Evolutionary conservation across 108 stramenopile genomes (phyloP), one percentile per base, ranked within the genome.

Genomic region (Skeletonema tropicum): DNA sequence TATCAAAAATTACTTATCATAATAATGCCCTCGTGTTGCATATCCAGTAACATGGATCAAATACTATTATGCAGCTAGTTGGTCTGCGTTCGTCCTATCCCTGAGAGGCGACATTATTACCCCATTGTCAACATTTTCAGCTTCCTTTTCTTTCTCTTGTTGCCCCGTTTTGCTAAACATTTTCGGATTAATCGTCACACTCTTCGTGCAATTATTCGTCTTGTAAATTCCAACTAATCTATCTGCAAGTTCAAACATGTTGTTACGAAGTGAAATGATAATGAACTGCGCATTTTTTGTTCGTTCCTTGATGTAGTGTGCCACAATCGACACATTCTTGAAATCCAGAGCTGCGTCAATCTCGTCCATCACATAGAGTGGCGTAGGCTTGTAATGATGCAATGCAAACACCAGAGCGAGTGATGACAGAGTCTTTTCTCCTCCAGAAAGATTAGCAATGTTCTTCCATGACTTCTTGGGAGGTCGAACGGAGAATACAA

Each of bases 211-310:
- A 74, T 99, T 95, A 71, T 92, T 84, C 14, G 96, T 97, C 89
- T 98, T 99, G 91, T 99, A 99, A 66, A 99, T 97, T 45, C 99
- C 99, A 30, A 98, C 97, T 36, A 99, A 78, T 39, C 99, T 88
- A 71, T 99, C 97, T 1, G 99, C 99, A 61, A 99, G 95, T 76
- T 99, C 99, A 73, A 99, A 99, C 99, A 99, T 99, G 83, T 99
- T 99, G 90, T 99, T 99, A 5, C 99, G 92, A 35, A 99, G 90
- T 17, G 96, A 97, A 72, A 99, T 99, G 77, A 99, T 97, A 74
- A 99, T 94, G 73, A 99, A 99, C 69, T 99, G 99, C 4, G 99
- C 99, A 82, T 98, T 96, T 77, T 95, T 92, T 17, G 97, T 98
- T 57, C 99, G 88, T 71, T 99, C 98, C 87, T 99, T 99, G 94